phyloP scores from a whole-genome alignment of 352 stramenopile species.

The Halophytophthora batemanensis region DNA sequence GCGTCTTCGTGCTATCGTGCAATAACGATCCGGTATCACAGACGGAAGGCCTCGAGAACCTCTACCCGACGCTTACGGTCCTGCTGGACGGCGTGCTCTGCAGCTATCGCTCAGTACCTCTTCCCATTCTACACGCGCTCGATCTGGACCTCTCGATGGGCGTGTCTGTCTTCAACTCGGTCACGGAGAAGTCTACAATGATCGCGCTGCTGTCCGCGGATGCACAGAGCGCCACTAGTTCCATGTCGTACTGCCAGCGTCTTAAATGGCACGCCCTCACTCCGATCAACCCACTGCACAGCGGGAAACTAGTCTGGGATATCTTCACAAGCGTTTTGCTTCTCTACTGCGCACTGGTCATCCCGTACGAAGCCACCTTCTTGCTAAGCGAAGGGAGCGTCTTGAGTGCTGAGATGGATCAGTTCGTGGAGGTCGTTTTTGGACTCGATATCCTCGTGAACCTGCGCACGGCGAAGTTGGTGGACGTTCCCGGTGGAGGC shows the following conservation, averaged over 20 bases:
- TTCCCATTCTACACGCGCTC: slow-evolving; percentile 53
- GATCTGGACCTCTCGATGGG: slow-evolving; percentile 75
- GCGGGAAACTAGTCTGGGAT: slow-evolving; percentile 54
- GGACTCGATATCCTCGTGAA: slow-evolving; percentile 55
- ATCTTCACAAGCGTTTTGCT: slow-evolving; percentile 37
- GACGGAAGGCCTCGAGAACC: slow-evolving; percentile 54
- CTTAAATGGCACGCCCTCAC: slow-evolving; percentile 25
- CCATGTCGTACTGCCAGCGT: slow-evolving; percentile 18
- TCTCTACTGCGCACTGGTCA: slow-evolving; percentile 50
- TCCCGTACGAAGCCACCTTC: slow-evolving; percentile 69
- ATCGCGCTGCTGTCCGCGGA: slow-evolving; percentile 49
- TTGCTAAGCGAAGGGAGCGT: slow-evolving; percentile 22
- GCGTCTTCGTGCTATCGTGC: slow-evolving; percentile 55
- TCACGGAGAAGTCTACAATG: slow-evolving; percentile 67
- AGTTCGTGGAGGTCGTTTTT: slow-evolving; percentile 45
- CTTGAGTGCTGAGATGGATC: slow-evolving; percentile 32
- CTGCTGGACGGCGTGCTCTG: slow-evolving; percentile 55
- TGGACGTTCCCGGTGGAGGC: slow-evolving; percentile 25
- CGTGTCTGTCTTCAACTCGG: slow-evolving; percentile 74
- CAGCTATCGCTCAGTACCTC: slow-evolving; percentile 62
- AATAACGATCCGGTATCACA: slow-evolving; percentile 55
- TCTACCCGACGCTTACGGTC: slow-evolving; percentile 67
- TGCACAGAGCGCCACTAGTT: slow-evolving; percentile 3
- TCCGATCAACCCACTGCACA: slow-evolving; percentile 49
- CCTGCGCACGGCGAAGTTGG: slow-evolving; percentile 43